These are phyloP conservation scores for Phoenix dactylifera DNA, from an alignment of 176 grass and related monocot genomes.

Conservation along the genomic window DNA sequence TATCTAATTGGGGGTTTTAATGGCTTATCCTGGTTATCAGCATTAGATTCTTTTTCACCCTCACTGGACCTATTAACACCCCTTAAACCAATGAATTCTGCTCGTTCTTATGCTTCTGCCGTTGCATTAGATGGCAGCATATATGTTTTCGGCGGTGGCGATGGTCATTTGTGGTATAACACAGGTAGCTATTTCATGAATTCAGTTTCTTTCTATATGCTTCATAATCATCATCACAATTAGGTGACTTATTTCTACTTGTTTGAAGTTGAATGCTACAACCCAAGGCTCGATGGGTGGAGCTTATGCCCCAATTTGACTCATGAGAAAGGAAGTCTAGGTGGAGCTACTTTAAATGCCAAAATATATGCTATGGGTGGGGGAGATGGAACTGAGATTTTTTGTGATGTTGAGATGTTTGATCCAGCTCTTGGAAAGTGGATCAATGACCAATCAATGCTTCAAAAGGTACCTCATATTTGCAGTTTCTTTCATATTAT, in stretches of 20 bases:
- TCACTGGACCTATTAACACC: slow-evolving; percentile 61
- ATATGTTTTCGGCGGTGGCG: slow-evolving; percentile 70
- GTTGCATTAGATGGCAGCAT: slow-evolving; percentile 57
- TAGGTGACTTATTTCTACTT: slow-evolving; percentile 23
- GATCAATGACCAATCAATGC: slow-evolving; percentile 53
- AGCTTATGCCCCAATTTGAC: slow-evolving; percentile 32
- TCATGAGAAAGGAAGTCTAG: slow-evolving; percentile 49
- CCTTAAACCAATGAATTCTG: slow-evolving; percentile 43
- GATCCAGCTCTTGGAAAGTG: slow-evolving; percentile 63
- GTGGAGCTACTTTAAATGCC: slow-evolving; percentile 42
- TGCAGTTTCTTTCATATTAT: too few species aligned
- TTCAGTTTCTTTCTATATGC: slow-evolving; percentile 8
- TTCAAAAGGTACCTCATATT: slow-evolving; percentile 45
- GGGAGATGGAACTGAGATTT: slow-evolving; percentile 50
- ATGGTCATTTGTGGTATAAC: slow-evolving; percentile 58
- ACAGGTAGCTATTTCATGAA: slow-evolving; percentile 32
- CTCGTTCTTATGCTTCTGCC: slow-evolving; percentile 49
- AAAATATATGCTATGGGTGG: slow-evolving; percentile 65
- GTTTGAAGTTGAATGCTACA: slow-evolving; percentile 61
- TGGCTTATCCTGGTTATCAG: slow-evolving; percentile 43
- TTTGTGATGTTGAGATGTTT: slow-evolving; percentile 58
- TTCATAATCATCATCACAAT: neutral
- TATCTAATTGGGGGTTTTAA: slow-evolving; percentile 69
- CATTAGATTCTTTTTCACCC: slow-evolving; percentile 62
- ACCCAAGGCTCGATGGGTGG: slow-evolving; percentile 57